Conservation (phyloP, 257 asterid genomes). For the Solanum lycopersicoides region DNA sequence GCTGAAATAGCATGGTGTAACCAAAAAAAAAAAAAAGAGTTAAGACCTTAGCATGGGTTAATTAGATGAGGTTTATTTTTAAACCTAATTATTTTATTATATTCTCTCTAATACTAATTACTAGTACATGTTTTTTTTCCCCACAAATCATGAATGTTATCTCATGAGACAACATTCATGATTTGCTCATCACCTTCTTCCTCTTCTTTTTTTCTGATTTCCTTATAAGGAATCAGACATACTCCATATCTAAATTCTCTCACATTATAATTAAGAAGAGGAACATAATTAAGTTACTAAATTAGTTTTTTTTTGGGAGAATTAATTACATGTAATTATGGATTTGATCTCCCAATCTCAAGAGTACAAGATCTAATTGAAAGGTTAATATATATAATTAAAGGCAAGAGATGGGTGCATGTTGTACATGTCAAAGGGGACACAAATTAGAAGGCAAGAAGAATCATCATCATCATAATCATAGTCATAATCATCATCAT, state of each 20-base stretch:
- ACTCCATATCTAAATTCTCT: not conserved
- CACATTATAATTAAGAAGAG: not conserved
- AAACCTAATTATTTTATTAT: not conserved
- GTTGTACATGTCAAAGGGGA: slow-evolving; percentile 70
- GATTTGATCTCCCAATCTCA: not conserved
- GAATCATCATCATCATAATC: not conserved
- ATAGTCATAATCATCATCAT: not conserved
- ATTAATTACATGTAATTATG: not conserved
- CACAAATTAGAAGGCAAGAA: slow-evolving; percentile 14
- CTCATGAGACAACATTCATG: slow-evolving; percentile 10
- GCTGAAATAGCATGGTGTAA: not conserved
- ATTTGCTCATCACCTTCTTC: not conserved
- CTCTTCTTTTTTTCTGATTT: not conserved
- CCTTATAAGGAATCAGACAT: not conserved
- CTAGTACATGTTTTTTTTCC: not conserved
- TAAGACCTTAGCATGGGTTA: not conserved
- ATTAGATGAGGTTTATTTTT: not conserved
- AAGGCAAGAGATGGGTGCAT: slow-evolving; percentile 54
- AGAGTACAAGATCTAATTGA: not conserved
- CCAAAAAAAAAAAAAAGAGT: not conserved
- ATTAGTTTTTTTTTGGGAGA: not conserved
- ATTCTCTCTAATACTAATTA: not conserved
- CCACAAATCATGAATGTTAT: slow-evolving; percentile 10
- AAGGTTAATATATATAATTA: not conserved
- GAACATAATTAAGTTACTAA: not conserved